Base-by-base conservation (phyloP, 495 filamentous ascomycete genomes). In the Xeromyces bisporus region DNA sequence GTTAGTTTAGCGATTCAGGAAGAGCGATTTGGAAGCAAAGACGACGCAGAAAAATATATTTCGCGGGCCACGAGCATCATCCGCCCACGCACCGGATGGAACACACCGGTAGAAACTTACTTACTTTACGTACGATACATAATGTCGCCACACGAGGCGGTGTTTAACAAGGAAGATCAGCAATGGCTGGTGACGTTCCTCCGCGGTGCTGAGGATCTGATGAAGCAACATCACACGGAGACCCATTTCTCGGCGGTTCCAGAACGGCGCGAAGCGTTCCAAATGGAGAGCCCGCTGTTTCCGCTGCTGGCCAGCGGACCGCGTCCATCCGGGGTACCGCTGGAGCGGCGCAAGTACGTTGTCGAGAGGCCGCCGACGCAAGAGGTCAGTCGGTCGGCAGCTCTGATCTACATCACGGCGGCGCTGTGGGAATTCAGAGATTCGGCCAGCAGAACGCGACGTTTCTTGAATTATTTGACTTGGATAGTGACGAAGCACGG, bases 241-340 rank as follows among this genome's bases (percentile, higher is more conserved):
- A 35, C 40, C 18, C 58, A 48, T 26, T 42, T 56, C 2, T 11
- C 27, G 7, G 31, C 43, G 5, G 45, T 50, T 3, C 56, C 57
- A 1, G 47, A 50, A 16, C 44, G 57, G 16, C 40, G 35, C 13
- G 33, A 40, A 1, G 43, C 48, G 1, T 64, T 64, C 26, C 44
- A 55, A 20, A 58, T 61, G 49, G 49, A 51, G 12, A 47, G 56
- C 31, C 57, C 57, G 9, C 37, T 64, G 4, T 61, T 55, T 28
- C 41, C 53, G 7, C 37, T 61, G 4, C 47, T 64, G 1, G 61
- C 57, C n/a, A 60, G 52, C 34, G 59, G 59, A 11, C 59, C 59
- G 7, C 54, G 48, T 7, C 59, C 59, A 11, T 51, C 55, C n/a
- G 47, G 50, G 25, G 53, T 64, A 1, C 59, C 59, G 13, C 41